Evolutionary conservation across 2,329 filamentous ascomycete species (phyloP), one percentile per base, ranked within the genome.

Genomic region (Chrysosphaeria jannelii): DNA sequence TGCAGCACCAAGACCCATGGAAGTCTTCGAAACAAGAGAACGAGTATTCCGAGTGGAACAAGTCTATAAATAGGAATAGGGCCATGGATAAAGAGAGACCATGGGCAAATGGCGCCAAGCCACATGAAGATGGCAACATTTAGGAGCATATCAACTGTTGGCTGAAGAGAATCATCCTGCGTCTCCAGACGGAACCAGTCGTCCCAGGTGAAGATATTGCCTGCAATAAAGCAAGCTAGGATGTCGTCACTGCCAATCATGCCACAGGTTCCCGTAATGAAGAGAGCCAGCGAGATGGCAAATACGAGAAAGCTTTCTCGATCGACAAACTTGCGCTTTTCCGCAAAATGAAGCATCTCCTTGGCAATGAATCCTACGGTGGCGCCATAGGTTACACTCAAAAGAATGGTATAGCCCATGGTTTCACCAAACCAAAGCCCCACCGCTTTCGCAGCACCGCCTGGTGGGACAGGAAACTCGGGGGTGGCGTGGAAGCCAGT

Each of bases 171-270:
- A 36, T 91, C 81, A 33, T 90, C 79, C 34, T 69, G 49, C 0
- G 79, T 91, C 41, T 88, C 72, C 1, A 81, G 49, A 1, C 79
- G 68, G 43, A 90, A 91, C 76, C 75, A 88, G 43, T 89, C 76
- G 39, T 89, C 78, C 64, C 75, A 81, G 0, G 75, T 89, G 33
- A 91, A 89, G 1, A 60, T 61, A 36, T 89, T 90, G 2, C 79
- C 79, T 3, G 79, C 79, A 34, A 90, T 67, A 38, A 91, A 91
- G 45, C 76, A 89, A 2, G 79, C 78, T 5, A 91, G 52, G 1
- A 90, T 70, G 36, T 91, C 79, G 37, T 90, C 78, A 17, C 66
- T 81, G 1, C 76, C 78, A 23, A 89, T 57, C 51, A 90, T 57
- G 2, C 78, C 78, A 30, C 72, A 79, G 0, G 76, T 89, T 1